Base-by-base conservation (phyloP, 2,329 filamentous ascomycete species). In the Graphilbum fragrans region DNA sequence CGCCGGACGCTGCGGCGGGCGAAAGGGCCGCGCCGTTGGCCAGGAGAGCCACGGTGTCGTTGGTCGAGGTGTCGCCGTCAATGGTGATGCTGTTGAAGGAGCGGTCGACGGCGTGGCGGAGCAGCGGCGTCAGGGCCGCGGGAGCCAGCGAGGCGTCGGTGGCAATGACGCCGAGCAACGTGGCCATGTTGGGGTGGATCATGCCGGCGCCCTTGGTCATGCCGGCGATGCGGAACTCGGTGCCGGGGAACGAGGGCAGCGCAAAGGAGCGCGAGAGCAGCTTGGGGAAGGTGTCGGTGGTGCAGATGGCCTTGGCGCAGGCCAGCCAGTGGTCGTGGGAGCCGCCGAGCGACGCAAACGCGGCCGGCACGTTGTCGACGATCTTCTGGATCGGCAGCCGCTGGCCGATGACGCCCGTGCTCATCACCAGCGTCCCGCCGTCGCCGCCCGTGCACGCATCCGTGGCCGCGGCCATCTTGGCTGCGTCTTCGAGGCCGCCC, bases 141-240 rank as follows among this genome's bases (percentile, higher is more conserved):
- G 83, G 69, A 0, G 77, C 70, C 53, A 96, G 75, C 23, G 87
- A 83, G 1, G 82, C 90, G 53, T 98, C 92, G 14, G 92, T 98
- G 54, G 86, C 87, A 54, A 96, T 74, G 46, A 96, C 82, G 41
- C 86, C 87, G 29, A 98, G 77, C 27, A 96, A 74, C 1, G 92
- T 98, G 23, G 87, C 92, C 88, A 98, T 94, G 67, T 98, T 96
- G 37, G 92, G 92, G 57, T 95, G 88, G 59, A 98, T 94, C 92
- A 98, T 98, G 55, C 92, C 92, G 5, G 92, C 92, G 43, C 92
- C 92, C 67, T 98, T 98, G 55, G 90, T 94, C 77, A 94, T 93
- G 52, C 92, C 92, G 12, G 86, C 87, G 38, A 98, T 82, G 52
- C 75, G 73, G 65, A 94, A 98, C 58, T 82, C 79, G 38, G 77